Percentiles rank a stretch among this genome's conserved stretches.
These are phyloP conservation scores for Sarcocystis neurona DNA, from an alignment of 169 alveolate genomes.

Conservation along the genomic window DNA sequence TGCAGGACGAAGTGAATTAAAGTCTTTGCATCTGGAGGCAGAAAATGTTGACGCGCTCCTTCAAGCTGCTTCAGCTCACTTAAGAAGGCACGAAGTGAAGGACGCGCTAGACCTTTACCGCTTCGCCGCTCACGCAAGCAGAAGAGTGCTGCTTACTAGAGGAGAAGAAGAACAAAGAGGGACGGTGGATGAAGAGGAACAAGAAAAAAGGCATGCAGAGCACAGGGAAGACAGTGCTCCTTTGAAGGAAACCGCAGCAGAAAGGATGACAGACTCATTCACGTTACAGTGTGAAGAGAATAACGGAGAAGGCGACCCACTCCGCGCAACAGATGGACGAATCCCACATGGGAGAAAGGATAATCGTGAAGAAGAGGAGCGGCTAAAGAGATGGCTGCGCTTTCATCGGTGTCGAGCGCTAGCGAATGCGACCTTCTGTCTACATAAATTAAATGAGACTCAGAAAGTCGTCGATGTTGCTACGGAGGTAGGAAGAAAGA, in stretches of 20 bases:
- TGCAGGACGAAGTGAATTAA: neutral
- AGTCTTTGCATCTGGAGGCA: too few relatives aligned
- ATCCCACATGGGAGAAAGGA: neutral
- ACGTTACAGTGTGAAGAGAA: neutral
- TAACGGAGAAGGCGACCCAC: neutral
- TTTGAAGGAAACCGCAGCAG: too few relatives aligned
- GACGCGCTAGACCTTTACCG: constrained; percentile 11
- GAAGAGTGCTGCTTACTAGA: too few relatives aligned
- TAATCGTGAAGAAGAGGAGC: neutral
- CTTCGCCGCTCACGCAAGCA: too few relatives aligned
- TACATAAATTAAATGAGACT: neutral
- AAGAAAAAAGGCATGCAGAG: too few relatives aligned
- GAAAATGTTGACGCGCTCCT: neutral
- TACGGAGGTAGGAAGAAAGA: neutral
- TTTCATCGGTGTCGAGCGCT: constrained; percentile 26
- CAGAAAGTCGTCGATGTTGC: neutral
- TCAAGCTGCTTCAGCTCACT: neutral
- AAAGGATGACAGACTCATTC: too few relatives aligned
- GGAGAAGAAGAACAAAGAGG: too few relatives aligned
- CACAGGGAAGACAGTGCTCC: too few relatives aligned
- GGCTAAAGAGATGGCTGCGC: neutral
- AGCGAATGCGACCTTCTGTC: constrained; percentile 2
- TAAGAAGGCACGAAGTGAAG: neutral
- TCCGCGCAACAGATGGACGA: neutral
- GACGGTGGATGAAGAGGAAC: too few relatives aligned